Conservation (phyloP, 345 rosid species). For the Raphanus sativus region DNA sequence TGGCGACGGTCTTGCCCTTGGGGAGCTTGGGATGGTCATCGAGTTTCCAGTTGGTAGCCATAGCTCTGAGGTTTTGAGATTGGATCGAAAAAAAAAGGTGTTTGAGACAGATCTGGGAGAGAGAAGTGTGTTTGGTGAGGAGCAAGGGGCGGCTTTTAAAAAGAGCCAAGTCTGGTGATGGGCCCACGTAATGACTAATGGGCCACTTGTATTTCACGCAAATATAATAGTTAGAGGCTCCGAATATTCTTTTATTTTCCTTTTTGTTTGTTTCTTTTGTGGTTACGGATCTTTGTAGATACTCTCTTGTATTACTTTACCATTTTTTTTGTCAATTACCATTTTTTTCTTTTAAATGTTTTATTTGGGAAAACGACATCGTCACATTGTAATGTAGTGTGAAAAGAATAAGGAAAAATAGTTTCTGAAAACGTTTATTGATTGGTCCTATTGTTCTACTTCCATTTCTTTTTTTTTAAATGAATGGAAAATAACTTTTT, state of each 20-base stretch:
- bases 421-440: background rate
- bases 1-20: conserved; percentile 69
- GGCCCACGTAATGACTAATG: conserved; percentile 21
- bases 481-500: background rate
- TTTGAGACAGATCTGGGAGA: background rate
- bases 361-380: background rate
- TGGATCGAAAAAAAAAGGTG: conserved; percentile 16
- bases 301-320: background rate
- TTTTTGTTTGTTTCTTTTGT: background rate
- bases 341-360: background rate
- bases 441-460: background rate
- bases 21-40: conserved; percentile 81
- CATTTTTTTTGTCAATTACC: background rate
- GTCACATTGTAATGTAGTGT: background rate
- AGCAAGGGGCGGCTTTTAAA: conserved; percentile 31
- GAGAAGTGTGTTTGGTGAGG: conserved; percentile 23
- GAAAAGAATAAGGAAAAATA: background rate
- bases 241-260: conserved; percentile 21
- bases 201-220: conserved; percentile 31
- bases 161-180: conserved; percentile 9
- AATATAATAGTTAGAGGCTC: conserved; percentile 1
- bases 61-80: conserved; percentile 29
- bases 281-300: background rate
- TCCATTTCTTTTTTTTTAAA: background rate
- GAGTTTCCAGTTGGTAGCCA: conserved; percentile 74